Evolutionary conservation across 768 basidiomycete genomes (phyloP), one percentile per base, ranked within the genome.

Genomic region (Calocera cornea): DNA sequence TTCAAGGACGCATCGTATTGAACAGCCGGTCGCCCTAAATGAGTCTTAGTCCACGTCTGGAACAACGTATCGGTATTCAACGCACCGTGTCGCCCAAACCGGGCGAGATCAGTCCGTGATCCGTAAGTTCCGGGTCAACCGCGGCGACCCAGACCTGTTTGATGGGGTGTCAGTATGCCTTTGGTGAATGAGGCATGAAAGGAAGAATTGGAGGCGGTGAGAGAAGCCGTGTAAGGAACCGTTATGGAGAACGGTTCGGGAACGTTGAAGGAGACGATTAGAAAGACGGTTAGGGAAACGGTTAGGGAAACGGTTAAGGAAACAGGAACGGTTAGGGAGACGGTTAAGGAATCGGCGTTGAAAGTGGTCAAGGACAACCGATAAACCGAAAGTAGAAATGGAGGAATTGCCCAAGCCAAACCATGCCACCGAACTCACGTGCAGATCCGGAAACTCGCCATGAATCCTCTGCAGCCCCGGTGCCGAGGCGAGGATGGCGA

Each of bases 51-150:
- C 29, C 38, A 38, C n/a, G 47, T 17, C 29, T 33, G 47, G 22
- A 22, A 38, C 19, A 47, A 7, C 38, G 36, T 47, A 27, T 68
- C 50, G 27, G 36, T 68, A 34, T 67, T 49, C n/a, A 34, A 81
- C 89, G 74, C 73, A 91, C 92, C 29, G 90, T 86, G 76, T 97
- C 95, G 2, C 95, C 95, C 49, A 95, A 81, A 22, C 95, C 95
- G 11, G 95, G 95, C n/a, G 79, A 82, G 68, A 98, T 89, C 70
- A 92, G 80, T 7, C 95, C 95, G 19, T 89, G 83, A 0, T 70
- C 49, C 0, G 90, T 94, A 69, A 98, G 75, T 0, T 80, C 74
- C 5, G 86, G 77, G 73, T 97, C 94, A 12, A 95, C 83, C 1
- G 86, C 90, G 22, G 89, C 91, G 41, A 85, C 87, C 88, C 89